phyloP scores from a whole-genome alignment of 495 filamentous ascomycete genomes.

The Neurospora tetraspora region DNA sequence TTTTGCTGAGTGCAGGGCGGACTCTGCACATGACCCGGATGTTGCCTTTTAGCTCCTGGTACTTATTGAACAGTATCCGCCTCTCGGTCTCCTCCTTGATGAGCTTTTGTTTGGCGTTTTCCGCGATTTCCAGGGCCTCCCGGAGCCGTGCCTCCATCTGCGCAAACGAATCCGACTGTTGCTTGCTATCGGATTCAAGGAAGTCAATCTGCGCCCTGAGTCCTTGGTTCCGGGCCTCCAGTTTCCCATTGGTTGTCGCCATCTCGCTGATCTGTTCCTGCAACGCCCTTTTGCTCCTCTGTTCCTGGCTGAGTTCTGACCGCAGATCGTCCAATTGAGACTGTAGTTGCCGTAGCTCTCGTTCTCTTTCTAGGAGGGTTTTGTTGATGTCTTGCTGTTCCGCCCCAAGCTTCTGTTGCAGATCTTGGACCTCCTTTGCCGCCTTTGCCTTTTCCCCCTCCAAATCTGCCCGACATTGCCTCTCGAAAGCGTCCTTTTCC shows the following conservation, averaged over 20 bases:
- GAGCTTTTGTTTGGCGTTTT: constrained; percentile 67
- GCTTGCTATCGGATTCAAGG: constrained; percentile 77
- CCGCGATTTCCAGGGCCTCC: constrained; percentile 59
- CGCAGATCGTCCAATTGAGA: constrained; percentile 43
- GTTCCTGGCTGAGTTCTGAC: constrained; percentile 50
- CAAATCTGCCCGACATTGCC: constrained; percentile 26
- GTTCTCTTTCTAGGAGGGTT: constrained; percentile 51
- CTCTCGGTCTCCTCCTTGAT: constrained; percentile 85
- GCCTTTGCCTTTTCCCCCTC: constrained; percentile 53
- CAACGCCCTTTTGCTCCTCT: constrained; percentile 12
- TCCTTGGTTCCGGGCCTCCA: constrained; percentile 66
- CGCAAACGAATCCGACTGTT: constrained; percentile 71
- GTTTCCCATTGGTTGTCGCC: constrained; percentile 47
- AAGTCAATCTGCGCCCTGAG: constrained; percentile 74
- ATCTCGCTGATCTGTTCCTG: constrained; percentile 52
- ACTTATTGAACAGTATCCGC: constrained; percentile 91
- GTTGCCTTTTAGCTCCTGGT: constrained; percentile 97
- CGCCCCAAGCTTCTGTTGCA: constrained; percentile 48
- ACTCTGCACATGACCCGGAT: constrained; percentile 97
- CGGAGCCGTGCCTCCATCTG: constrained; percentile 66
- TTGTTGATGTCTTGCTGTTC: constrained; percentile 55
- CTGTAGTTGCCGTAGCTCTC: constrained; percentile 46
- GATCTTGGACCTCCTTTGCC: constrained; percentile 53
- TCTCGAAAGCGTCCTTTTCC: constrained; percentile 36
- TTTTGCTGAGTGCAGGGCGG: constrained; percentile 59